Base-by-base conservation (phyloP, 2,329 filamentous ascomycete species). In the Colletotrichum kahawae region DNA sequence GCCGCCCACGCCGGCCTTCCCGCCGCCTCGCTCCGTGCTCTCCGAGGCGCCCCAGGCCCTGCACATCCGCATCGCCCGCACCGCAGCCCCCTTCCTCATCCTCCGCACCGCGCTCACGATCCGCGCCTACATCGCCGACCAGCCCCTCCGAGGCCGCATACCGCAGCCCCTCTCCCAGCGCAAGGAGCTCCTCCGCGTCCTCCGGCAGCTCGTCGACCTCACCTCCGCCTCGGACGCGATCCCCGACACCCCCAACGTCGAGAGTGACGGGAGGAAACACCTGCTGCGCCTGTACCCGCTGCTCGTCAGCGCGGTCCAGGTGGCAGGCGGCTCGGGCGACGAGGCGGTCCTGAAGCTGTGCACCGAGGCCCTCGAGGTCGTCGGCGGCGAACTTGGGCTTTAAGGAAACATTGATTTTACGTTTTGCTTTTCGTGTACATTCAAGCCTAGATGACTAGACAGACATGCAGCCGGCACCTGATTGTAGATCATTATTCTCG, bases 121-220 rank as follows among this genome's bases (percentile, higher is more conserved):
- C n/a, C 93, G 95, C 71, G 89, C 93, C 1, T 98, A 98, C 81
- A 93, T 97, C 60, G 94, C 95, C 5, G 97, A 99, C 82, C 96
- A 98, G 81, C 96, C 96, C 1, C 87, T 99, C 24, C 90, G 97
- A 16, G 96, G 97, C 0, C 90, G 93, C 65, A 97, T 97, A 92
- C 97, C 97, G 6, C 95, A 97, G 82, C 96, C 96, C 1, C 87
- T 95, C 7, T 93, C 92, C 10, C 95, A 98, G 80, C 90, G 95
- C 57, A 93, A 91, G 76, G 97, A 98, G 81, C 85, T 99, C 13
- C 82, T 94, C 6, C 93, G 94, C 80, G 88, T 96, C 29, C 86
- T 98, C 21, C 85, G 87, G 64, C 87, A 91, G 60, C 86, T 98
- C 38, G 90, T 94, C 2, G 87, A 88, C 21, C 85, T 98, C 74